Evolutionary conservation across 1,139 yeast species (phyloP), one percentile per base, ranked within the genome.

Genomic region (Pichia sp.): DNA sequence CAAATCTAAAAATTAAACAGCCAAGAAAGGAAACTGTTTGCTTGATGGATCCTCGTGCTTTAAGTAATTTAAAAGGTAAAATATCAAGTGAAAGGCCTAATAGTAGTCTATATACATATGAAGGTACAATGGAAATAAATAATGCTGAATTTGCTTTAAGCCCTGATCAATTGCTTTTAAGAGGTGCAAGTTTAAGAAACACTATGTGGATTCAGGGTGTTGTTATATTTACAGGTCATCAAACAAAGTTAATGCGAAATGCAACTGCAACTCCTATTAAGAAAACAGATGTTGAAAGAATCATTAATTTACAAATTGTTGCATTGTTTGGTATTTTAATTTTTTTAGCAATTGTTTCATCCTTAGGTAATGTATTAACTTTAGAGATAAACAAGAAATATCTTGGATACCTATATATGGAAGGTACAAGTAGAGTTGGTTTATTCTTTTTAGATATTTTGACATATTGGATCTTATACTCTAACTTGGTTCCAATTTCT

Each of bases 201-300:
- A 93, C 98, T 0, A 87, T 81, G 37, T 93, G 96, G 96, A 78
- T 93, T 35, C 88, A 87, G 54, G 98, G 98, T 23, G 72, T 88
- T 35, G 96, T 86, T 3, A 78, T 91, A 2, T 93, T 91, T 60
- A 93, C 99, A 0, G 99, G 98, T 22, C 98, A 93, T 61, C 98
- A 93, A 64, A 91, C 99, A 0, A 93, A 93, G 58, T 72, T 93
- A 50, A 91, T 93, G 98, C 78, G 98, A 59, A 93, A 93, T 65
- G 98, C 99, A 13, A 89, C 97, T 2, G 96, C 98, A 3, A 82
- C 99, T 1, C 98, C 98, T 5, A 93, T 93, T 55, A 93, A 93
- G 60, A 75, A 95, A 56, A 93, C 98, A 1, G 96, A 95, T 22
- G 97, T 93, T 13, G 99, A 93, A 66, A 78, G 95, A 62, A 86